These are phyloP conservation scores for Suhomyces sp. DNA, from an alignment of 805 yeast species.

Conservation along the genomic window DNA sequence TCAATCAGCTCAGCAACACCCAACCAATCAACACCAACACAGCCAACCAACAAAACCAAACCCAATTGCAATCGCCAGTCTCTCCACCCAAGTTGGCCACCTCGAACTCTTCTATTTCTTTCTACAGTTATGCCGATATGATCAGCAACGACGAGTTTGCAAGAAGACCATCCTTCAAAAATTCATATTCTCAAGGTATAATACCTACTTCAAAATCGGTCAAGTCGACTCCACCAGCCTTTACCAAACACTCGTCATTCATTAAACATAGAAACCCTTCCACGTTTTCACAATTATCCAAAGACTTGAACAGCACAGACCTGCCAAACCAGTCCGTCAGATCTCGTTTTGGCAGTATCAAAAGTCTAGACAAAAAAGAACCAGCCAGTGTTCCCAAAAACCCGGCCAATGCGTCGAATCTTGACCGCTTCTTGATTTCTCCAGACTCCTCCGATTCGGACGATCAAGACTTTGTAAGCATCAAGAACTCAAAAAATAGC, in stretches of 20 bases:
- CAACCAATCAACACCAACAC: conserved; percentile 10
- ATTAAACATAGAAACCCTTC: conserved; percentile 9
- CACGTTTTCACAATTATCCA: conserved; percentile 21
- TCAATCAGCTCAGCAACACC: conserved; percentile 10
- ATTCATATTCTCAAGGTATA: conserved; percentile 33
- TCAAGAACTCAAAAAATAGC: not conserved
- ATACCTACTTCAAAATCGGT: conserved; percentile 22
- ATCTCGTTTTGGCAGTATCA: conserved; percentile 3
- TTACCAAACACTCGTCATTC: conserved; percentile 8
- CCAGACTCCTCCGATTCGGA: conserved; percentile 23
- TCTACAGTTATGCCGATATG: conserved; percentile 80
- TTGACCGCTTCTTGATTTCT: conserved; percentile 12
- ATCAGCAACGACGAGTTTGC: conserved; percentile 62
- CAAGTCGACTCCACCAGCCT: conserved; percentile 5
- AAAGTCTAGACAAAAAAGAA: not conserved
- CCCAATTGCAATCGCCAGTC: conserved; percentile 25
- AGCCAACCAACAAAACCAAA: conserved; percentile 5
- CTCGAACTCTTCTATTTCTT: conserved; percentile 42
- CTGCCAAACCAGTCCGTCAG: not conserved
- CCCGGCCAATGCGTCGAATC: not conserved
- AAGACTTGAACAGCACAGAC: conserved; percentile 14
- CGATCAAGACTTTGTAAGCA: conserved; percentile 3
- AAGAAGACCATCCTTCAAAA: conserved; percentile 57
- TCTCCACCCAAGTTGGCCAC: conserved; percentile 40
- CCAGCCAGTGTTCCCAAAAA: not conserved